These are phyloP conservation scores for Diplotaxis tenuifolia DNA, from an alignment of 345 rosid species.

Conservation along the genomic window DNA sequence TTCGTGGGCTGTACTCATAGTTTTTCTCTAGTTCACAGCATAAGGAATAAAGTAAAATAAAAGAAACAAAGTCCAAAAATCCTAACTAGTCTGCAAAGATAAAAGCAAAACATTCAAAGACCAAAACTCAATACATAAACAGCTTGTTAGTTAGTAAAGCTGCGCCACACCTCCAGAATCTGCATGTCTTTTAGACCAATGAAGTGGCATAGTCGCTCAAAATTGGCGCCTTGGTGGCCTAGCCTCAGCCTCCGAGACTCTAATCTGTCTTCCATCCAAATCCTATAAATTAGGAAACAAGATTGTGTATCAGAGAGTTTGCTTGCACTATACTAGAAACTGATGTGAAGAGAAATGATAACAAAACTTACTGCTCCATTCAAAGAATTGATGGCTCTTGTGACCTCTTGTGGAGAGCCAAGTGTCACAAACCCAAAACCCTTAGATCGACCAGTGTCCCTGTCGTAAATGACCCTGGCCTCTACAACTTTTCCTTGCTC, in stretches of 20 bases:
- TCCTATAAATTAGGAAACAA: conserved; percentile 47
- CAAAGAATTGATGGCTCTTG: conserved; percentile 63
- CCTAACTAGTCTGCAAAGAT: neutral
- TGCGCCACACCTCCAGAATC: conserved; percentile 18
- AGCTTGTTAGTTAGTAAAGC: neutral
- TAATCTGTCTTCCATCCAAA: conserved; percentile 81
- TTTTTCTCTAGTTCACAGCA: no score
- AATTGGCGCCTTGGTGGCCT: conserved; percentile 78
- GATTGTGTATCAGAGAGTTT: neutral
- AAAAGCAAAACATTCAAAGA: neutral
- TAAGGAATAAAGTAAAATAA: no score
- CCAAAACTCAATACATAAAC: no score
- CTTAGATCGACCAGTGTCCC: conserved; percentile 93
- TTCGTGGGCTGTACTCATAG: no score
- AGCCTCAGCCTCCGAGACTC: no score
- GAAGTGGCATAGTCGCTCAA: conserved; percentile 38
- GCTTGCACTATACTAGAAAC: neutral
- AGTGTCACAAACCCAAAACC: conserved; percentile 94
- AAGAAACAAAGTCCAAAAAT: neutral
- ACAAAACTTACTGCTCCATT: conserved; percentile 72
- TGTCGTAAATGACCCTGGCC: no score
- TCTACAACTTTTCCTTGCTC: conserved; percentile 76
- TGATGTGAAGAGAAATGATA: neutral
- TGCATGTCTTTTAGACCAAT: no score
- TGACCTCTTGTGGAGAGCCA: conserved; percentile 72